A percentile compares a stretch with the other conserved stretches of the same genome.
These are phyloP conservation scores for Haplosporangium gracile DNA, from an alignment of 192 early-diverging fungal species.

Conservation along the genomic window DNA sequence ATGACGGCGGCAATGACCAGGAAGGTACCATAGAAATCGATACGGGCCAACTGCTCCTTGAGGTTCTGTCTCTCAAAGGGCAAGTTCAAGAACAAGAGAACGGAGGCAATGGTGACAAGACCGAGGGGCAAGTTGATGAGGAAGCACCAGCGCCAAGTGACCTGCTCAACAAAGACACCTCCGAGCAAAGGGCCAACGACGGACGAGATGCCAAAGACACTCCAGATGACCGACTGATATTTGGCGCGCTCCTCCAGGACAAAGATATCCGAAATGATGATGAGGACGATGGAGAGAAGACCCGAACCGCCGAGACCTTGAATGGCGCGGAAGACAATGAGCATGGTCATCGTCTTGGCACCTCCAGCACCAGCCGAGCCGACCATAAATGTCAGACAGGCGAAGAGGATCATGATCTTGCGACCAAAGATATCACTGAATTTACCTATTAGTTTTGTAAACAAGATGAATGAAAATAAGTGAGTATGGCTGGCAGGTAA, in stretches of 20 bases:
- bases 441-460: constrained; percentile 64
- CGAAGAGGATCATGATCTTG: constrained; percentile 77
- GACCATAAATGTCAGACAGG: constrained; percentile 81
- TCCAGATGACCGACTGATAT: constrained; percentile 84
- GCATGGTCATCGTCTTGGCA: constrained; percentile 67
- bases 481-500: neutral
- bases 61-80: constrained; percentile 67
- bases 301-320: constrained; percentile 88
- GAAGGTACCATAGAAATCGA: constrained; percentile 76
- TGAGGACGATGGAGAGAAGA: constrained; percentile 80
- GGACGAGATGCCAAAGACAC: constrained; percentile 81
- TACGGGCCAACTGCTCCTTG: constrained; percentile 69
- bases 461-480: neutral
- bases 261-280: constrained; percentile 90
- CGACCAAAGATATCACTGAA: constrained; percentile 90
- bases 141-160: constrained; percentile 82
- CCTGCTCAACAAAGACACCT: constrained; percentile 81
- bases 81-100: constrained; percentile 70
- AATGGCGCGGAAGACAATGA: constrained; percentile 83
- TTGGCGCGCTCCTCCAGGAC: constrained; percentile 84
- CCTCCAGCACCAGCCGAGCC: constrained; percentile 88
- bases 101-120: constrained; percentile 67
- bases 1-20: constrained; percentile 63
- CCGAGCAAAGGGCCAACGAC: constrained; percentile 88
- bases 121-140: constrained; percentile 91